These are phyloP conservation scores for Choanephora cucurbitarum DNA, from an alignment of 371 early-diverging fungal species.

Conservation along the genomic window DNA sequence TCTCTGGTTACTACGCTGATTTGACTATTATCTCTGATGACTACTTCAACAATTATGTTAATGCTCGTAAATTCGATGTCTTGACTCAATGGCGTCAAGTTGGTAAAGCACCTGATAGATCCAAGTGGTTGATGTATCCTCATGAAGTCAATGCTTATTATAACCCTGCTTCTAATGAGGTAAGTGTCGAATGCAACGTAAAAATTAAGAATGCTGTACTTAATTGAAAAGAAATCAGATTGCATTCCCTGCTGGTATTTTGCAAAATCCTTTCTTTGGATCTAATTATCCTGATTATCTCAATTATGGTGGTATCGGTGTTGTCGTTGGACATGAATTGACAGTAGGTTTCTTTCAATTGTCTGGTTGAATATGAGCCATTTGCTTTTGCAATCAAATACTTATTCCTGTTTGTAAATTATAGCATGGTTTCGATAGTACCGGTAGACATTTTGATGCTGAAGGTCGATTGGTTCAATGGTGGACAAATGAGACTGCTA, in stretches of 20 bases:
- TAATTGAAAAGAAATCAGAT: conserved; percentile 36
- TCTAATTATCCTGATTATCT: conserved; percentile 44
- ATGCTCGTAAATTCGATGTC: conserved; percentile 27
- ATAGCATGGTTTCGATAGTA: conserved; percentile 52
- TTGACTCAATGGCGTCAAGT: conserved; percentile 32
- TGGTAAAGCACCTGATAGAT: conserved; percentile 44
- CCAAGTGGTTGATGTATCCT: conserved; percentile 57
- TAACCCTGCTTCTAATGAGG: conserved; percentile 53
- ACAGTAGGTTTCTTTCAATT: conserved; percentile 39
- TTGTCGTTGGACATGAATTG: conserved; percentile 64
- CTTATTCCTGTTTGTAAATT: not conserved
- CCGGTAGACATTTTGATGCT: conserved; percentile 56
- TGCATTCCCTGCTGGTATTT: conserved; percentile 64
- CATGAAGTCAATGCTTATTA: conserved; percentile 68
- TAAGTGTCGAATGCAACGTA: not conserved
- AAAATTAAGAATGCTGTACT: not conserved
- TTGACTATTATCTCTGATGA: conserved; percentile 30
- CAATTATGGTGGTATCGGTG: conserved; percentile 64
- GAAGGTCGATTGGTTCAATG: conserved; percentile 49
- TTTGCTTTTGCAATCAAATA: too few relatives aligned
- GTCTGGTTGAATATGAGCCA: not conserved
- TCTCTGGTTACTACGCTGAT: conserved; percentile 49
- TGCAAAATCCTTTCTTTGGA: conserved; percentile 58
- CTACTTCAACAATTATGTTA: conserved; percentile 55
- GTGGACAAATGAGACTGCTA: conserved; percentile 60